phyloP scores from a whole-genome alignment of 768 basidiomycete species.

The Mycena belliarum region DNA sequence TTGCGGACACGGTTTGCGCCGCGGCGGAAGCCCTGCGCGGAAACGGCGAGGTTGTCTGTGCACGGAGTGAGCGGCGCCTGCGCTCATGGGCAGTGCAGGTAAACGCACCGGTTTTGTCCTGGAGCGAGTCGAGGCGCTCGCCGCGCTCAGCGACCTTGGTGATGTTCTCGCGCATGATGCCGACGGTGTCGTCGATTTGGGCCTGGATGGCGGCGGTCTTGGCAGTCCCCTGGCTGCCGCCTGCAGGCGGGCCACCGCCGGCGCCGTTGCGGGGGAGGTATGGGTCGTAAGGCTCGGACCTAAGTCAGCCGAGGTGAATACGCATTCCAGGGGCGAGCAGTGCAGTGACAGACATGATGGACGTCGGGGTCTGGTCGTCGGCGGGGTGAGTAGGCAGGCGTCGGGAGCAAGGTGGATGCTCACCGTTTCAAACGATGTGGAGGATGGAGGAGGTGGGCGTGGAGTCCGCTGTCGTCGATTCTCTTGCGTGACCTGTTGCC shows the following conservation, averaged over 20 bases:
- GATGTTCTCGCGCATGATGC: slow-evolving; percentile 98
- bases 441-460: too few relatives aligned
- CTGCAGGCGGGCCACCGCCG: slow-evolving; percentile 53
- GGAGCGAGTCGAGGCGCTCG: slow-evolving; percentile 88
- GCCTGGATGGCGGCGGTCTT: slow-evolving; percentile 95
- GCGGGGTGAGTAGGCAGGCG: too few relatives aligned
- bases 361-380: too few relatives aligned
- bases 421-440: too few relatives aligned
- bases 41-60: slow-evolving; percentile 92
- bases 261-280: slow-evolving; percentile 88
- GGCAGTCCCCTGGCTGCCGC: slow-evolving; percentile 57
- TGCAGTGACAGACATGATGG: not conserved
- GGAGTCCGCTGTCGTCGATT: too few relatives aligned
- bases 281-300: slow-evolving; percentile 99
- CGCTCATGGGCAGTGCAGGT: too few relatives aligned
- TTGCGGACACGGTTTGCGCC: slow-evolving; percentile 98
- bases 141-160: slow-evolving; percentile 95
- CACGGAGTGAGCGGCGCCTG: too few relatives aligned
- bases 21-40: slow-evolving; percentile 97
- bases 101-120: slow-evolving; percentile 91
- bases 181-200: slow-evolving; percentile 96
- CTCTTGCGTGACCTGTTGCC: too few relatives aligned
- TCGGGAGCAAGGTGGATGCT: too few relatives aligned
- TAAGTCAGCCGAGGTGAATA: slow-evolving; percentile 31
- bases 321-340: not conserved